A percentile compares a stretch with the other conserved stretches of the same genome.
phyloP scores from a whole-genome alignment of 1,284 basidiomycete species.

The Naganishia sp. region DNA sequence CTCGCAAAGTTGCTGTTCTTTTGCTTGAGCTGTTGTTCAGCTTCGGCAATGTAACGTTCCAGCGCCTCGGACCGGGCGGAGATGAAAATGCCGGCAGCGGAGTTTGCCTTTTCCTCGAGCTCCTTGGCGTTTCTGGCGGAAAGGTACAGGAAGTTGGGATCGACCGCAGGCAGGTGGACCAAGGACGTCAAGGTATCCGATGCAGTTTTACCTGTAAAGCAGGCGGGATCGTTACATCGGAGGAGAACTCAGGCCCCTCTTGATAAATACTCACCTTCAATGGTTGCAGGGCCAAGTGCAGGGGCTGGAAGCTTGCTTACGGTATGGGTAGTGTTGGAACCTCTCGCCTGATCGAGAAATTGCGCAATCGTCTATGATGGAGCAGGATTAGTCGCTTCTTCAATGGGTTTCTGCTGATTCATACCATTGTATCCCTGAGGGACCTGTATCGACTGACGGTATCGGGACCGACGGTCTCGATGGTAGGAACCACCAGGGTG shows the following conservation, averaged over 20 bases:
- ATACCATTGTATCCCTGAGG: conserved; percentile 70
- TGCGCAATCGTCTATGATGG: conserved; percentile 66
- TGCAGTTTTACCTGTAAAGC: conserved; percentile 50
- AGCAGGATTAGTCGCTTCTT: neutral
- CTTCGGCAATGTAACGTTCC: conserved; percentile 59
- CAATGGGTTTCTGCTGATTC: conserved; percentile 34
- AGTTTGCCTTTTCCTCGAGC: conserved; percentile 44
- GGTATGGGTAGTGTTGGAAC: conserved; percentile 65
- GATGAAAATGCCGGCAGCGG: conserved; percentile 55
- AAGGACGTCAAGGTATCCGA: conserved; percentile 67
- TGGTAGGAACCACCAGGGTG: conserved; percentile 75
- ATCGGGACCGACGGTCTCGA: conserved; percentile 68
- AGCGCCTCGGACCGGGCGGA: conserved; percentile 61
- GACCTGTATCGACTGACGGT: conserved; percentile 79
- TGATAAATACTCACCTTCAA: conserved; percentile 60
- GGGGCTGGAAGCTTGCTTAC: conserved; percentile 66
- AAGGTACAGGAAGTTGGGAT: conserved; percentile 57
- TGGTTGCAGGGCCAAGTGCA: conserved; percentile 73
- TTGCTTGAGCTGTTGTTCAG: conserved; percentile 34
- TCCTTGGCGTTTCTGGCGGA: conserved; percentile 48
- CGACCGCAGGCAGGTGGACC: conserved; percentile 60
- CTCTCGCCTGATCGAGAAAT: conserved; percentile 79
- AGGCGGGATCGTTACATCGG: neutral
- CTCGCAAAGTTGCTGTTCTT: conserved; percentile 13
- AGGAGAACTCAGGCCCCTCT: neutral